A percentile compares a stretch with the other conserved stretches of the same genome.
phyloP scores from a whole-genome alignment of 2,329 filamentous ascomycete genomes.

The Daldinia sp. region DNA sequence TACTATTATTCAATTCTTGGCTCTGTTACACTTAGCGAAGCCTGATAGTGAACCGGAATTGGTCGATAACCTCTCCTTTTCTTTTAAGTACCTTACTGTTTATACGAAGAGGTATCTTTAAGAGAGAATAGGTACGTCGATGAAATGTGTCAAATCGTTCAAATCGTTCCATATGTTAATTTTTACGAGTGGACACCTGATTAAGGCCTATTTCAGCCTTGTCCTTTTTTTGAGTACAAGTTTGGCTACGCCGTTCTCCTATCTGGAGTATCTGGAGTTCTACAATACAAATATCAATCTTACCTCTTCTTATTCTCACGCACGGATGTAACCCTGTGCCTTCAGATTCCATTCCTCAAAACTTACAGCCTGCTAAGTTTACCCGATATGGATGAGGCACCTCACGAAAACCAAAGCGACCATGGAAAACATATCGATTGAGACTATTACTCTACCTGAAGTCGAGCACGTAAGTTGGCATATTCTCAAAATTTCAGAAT shows the following conservation, averaged over 20 bases:
- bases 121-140: background rate
- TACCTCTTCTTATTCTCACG: background rate
- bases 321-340: background rate
- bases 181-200: slow-evolving; percentile 4
- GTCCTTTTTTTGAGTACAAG: background rate
- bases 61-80: background rate
- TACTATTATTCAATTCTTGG: slow-evolving; percentile 6
- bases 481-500: background rate
- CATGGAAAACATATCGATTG: slow-evolving; percentile 47
- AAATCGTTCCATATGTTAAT: background rate
- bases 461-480: slow-evolving; percentile 45
- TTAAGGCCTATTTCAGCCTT: slow-evolving; percentile 5
- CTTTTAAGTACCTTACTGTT: background rate
- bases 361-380: slow-evolving; percentile 14
- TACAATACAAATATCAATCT: background rate
- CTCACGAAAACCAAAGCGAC: slow-evolving; percentile 33
- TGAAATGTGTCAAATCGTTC: slow-evolving; percentile 2
- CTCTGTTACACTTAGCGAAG: background rate
- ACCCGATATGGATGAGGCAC: slow-evolving; percentile 45
- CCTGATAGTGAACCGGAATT: background rate
- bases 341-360: slow-evolving; percentile 14
- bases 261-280: background rate
- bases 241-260: background rate
- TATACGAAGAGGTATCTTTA: background rate
- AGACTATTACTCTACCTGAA: slow-evolving; percentile 46